Percentiles rank a stretch among this genome's conserved stretches.
phyloP scores from a whole-genome alignment of 768 basidiomycete genomes.

The Mycena galopus region DNA sequence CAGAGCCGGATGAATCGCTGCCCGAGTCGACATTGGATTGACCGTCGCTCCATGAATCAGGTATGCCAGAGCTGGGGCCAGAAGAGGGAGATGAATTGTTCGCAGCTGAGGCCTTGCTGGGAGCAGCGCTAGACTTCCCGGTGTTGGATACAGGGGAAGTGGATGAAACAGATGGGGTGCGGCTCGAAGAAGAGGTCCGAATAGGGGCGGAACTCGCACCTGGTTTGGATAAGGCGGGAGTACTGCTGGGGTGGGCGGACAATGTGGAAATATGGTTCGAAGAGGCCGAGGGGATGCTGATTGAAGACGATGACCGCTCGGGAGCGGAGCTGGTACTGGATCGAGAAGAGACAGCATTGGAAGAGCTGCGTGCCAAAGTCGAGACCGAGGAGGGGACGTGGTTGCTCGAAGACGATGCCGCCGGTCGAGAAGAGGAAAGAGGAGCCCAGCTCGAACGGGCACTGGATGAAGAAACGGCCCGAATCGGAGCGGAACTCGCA shows the following conservation, averaged over 20 bases:
- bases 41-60: neutral
- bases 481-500: too few species aligned
- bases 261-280: too few species aligned
- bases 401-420: neutral
- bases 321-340: neutral
- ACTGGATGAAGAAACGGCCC: constrained; percentile 1
- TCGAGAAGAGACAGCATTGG: constrained; percentile 1
- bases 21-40: neutral
- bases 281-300: too few species aligned
- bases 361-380: neutral
- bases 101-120: neutral
- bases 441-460: neutral
- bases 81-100: neutral
- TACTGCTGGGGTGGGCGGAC: neutral
- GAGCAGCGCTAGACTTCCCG: neutral
- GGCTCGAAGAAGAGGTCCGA: neutral
- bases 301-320: too few species aligned
- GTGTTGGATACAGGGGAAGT: neutral
- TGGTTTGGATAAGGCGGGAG: neutral
- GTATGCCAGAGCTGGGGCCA: neutral
- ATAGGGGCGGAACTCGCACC: neutral
- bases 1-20: neutral
- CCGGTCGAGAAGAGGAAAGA: neutral
- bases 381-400: neutral
- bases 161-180: neutral